Percentiles rank a stretch among this genome's conserved stretches.
Evolutionary conservation across 192 early-diverging fungal species (phyloP).

Genomic region (Umbelopsis sp.): DNA sequence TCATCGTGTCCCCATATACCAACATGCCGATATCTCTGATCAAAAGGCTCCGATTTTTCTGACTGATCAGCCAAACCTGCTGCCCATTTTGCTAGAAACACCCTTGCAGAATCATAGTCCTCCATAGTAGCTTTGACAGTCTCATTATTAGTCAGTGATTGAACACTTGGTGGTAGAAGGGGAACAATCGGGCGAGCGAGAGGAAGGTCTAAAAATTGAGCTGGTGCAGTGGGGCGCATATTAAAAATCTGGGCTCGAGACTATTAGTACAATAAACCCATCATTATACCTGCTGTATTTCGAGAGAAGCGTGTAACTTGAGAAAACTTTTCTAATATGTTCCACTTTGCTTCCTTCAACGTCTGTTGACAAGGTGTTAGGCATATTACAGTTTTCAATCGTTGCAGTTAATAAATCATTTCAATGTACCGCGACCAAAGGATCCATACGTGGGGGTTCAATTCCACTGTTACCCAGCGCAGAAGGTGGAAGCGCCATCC

Average conservation of each 20-base stretch:
- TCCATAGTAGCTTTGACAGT: constrained; percentile 62
- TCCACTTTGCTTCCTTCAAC: constrained; percentile 74
- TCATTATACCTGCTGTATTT: constrained; percentile 55
- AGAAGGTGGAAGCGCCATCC: constrained; percentile 18
- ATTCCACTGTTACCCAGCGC: constrained; percentile 20
- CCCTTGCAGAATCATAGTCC: constrained; percentile 79
- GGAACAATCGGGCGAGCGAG: constrained; percentile 56
- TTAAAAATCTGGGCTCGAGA: not conserved
- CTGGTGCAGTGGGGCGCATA: not conserved
- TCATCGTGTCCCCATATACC: constrained; percentile 38
- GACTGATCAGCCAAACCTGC: constrained; percentile 49
- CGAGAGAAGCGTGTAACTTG: constrained; percentile 72
- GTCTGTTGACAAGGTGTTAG: constrained; percentile 37
- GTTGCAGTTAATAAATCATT: not conserved
- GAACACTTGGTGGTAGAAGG: constrained; percentile 49
- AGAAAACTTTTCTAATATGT: constrained; percentile 74
- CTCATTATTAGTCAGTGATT: constrained; percentile 54
- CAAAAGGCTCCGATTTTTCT: constrained; percentile 20
- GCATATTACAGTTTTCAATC: not conserved
- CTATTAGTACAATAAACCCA: not conserved
- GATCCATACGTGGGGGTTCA: constrained; percentile 41
- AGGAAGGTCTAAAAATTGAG: constrained; percentile 51
- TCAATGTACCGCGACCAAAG: constrained; percentile 38
- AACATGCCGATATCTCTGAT: constrained; percentile 30
- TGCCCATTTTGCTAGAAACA: constrained; percentile 82